A percentile compares a stretch with the other conserved stretches of the same genome.
Evolutionary conservation across 164 flowering plant species (phyloP).

Genomic region (Magnolia officinalis): DNA sequence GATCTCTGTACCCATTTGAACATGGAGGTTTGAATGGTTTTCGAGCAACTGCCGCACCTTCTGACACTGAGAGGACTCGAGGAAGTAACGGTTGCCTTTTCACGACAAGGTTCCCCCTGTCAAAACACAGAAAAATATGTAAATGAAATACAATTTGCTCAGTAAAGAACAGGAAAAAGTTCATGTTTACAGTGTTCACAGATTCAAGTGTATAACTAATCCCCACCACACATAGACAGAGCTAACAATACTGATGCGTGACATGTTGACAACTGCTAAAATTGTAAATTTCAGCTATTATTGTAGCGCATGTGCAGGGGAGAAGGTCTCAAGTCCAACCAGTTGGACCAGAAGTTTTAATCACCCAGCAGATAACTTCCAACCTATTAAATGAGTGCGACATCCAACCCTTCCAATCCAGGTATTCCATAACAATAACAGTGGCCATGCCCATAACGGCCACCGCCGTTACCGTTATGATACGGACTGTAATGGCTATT

Average conservation of each 20-base stretch:
- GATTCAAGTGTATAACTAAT: no score
- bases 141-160: neutral
- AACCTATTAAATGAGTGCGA: no score
- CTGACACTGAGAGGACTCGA: slow-evolving; percentile 73
- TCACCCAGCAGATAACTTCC: no score
- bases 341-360: no score
- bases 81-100: slow-evolving; percentile 80
- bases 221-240: no score
- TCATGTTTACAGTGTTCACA: neutral
- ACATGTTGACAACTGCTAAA: neutral
- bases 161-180: neutral
- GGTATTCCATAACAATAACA: no score
- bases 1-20: slow-evolving; percentile 43
- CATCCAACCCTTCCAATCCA: no score
- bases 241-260: neutral
- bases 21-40: slow-evolving; percentile 94
- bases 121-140: slow-evolving; percentile 1
- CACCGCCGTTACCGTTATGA: no score
- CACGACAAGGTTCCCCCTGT: slow-evolving; percentile 85
- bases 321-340: no score
- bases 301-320: no score
- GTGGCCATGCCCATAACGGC: no score
- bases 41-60: slow-evolving; percentile 78
- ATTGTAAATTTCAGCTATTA: neutral
- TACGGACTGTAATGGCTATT: no score